Percentiles rank a stretch among this genome's conserved stretches.
Evolutionary conservation across 345 rosid genomes (phyloP).

Genomic region (Brassica incana): DNA sequence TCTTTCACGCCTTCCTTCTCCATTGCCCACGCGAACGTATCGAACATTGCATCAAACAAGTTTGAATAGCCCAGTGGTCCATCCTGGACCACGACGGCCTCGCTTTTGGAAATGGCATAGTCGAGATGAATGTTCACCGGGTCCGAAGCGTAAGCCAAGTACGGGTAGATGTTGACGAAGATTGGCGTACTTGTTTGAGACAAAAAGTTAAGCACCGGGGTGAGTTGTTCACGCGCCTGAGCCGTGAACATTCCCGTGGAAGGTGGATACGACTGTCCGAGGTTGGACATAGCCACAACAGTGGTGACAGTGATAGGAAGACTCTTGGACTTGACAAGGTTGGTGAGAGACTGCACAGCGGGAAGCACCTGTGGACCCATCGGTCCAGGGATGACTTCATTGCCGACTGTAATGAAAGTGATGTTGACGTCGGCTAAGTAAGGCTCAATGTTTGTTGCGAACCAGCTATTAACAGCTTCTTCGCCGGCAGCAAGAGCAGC

Average conservation of each 20-base stretch:
- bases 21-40: conserved; percentile 37
- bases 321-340: conserved; percentile 22
- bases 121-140: conserved; percentile 29
- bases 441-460: conserved; percentile 29
- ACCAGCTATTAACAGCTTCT: conserved; percentile 38
- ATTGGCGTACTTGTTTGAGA: conserved; percentile 27
- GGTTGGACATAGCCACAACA: conserved; percentile 3
- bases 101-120: conserved; percentile 27
- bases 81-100: conserved; percentile 27
- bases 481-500: conserved; percentile 21
- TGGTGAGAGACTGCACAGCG: conserved; percentile 39
- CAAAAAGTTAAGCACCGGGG: conserved; percentile 26
- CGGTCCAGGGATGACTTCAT: conserved; percentile 46
- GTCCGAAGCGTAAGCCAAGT: conserved; percentile 40
- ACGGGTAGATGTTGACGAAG: conserved; percentile 48
- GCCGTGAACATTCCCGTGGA: conserved; percentile 35
- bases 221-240: conserved; percentile 15
- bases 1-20: conserved; percentile 25
- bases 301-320: conserved; percentile 36
- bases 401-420: conserved; percentile 39
- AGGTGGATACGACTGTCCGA: conserved; percentile 46
- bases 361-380: conserved; percentile 24
- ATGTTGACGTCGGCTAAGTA: conserved; percentile 37
- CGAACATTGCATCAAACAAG: conserved; percentile 48
- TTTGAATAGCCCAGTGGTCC: conserved; percentile 38